Percentiles rank a stretch among this genome's conserved stretches.
phyloP scores from a whole-genome alignment of 2,329 filamentous ascomycete species.

The Hypoxylon sp. region DNA sequence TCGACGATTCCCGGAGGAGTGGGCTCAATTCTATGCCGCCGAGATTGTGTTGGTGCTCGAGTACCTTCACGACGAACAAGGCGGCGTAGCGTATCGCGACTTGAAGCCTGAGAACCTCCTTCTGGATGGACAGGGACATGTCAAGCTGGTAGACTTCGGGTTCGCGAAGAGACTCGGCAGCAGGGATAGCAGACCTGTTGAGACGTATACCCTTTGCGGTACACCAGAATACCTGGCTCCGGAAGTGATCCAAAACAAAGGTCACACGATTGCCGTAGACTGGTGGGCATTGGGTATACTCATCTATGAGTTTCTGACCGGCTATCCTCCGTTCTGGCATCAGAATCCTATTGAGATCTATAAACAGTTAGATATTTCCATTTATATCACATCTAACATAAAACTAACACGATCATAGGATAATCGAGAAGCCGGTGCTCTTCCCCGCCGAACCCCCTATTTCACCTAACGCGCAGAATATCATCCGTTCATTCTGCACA shows the following conservation, averaged over 20 bases:
- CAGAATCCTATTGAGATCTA: constrained; percentile 89
- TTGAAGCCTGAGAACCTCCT: constrained; percentile 85
- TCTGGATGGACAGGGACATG: constrained; percentile 78
- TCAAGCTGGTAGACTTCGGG: constrained; percentile 85
- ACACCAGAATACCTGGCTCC: constrained; percentile 86
- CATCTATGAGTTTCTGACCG: constrained; percentile 85
- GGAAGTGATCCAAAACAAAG: constrained; percentile 85
- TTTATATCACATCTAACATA: neutral
- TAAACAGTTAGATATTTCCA: constrained; percentile 66
- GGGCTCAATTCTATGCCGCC: constrained; percentile 82
- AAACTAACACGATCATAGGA: constrained; percentile 57
- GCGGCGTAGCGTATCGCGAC: constrained; percentile 80
- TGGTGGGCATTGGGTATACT: constrained; percentile 89
- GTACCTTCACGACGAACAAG: constrained; percentile 80
- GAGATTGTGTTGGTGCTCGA: constrained; percentile 85
- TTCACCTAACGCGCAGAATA: constrained; percentile 73
- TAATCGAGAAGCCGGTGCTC: constrained; percentile 78
- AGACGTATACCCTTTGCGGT: constrained; percentile 85
- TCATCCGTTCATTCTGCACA: constrained; percentile 79
- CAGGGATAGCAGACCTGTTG: constrained; percentile 59
- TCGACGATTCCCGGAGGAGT: constrained; percentile 80
- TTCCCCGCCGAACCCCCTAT: constrained; percentile 75
- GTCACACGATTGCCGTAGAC: constrained; percentile 78
- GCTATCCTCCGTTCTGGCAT: constrained; percentile 88
- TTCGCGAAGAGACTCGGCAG: constrained; percentile 81